Conservation (phyloP, 495 filamentous ascomycete genomes). For the Podospora comata region DNA sequence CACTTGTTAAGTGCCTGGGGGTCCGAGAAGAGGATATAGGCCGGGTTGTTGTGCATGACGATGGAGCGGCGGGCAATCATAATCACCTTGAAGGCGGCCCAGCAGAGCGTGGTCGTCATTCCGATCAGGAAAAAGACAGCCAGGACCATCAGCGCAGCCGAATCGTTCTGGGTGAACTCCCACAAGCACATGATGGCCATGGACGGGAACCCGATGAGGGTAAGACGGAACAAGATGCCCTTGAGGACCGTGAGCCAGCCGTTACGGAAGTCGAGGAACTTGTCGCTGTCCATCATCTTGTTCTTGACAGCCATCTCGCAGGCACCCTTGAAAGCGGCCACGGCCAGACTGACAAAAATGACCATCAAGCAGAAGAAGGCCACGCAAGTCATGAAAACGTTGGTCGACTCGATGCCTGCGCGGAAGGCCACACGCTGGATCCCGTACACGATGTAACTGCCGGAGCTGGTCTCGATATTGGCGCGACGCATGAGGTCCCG, state of each 20-base stretch:
- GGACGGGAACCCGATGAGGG: conserved; percentile 91
- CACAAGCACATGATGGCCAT: conserved; percentile 91
- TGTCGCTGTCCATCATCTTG: conserved; percentile 79
- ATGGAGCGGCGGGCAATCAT: conserved; percentile 85
- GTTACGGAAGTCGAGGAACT: conserved; percentile 92
- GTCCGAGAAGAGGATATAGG: conserved; percentile 96
- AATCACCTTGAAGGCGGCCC: conserved; percentile 89
- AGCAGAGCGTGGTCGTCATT: conserved; percentile 76
- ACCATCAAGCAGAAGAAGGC: conserved; percentile 87
- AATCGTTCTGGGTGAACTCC: conserved; percentile 88
- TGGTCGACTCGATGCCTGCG: conserved; percentile 81
- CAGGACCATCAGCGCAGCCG: conserved; percentile 79
- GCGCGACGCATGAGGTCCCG: conserved; percentile 41
- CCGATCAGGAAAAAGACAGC: conserved; percentile 87
- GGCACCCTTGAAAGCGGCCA: conserved; percentile 76
- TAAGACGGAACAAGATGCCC: conserved; percentile 89
- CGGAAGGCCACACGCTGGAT: conserved; percentile 90
- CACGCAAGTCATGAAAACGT: conserved; percentile 90
- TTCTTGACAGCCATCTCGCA: conserved; percentile 71
- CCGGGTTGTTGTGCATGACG: conserved; percentile 92
- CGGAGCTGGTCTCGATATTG: conserved; percentile 49
- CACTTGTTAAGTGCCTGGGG: conserved; percentile 93
- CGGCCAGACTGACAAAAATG: conserved; percentile 63
- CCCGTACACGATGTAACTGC: conserved; percentile 72
- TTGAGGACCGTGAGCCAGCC: conserved; percentile 59